phyloP scores from a whole-genome alignment of 148 eudicot species.

The Amaranthus hypochondriacus region DNA sequence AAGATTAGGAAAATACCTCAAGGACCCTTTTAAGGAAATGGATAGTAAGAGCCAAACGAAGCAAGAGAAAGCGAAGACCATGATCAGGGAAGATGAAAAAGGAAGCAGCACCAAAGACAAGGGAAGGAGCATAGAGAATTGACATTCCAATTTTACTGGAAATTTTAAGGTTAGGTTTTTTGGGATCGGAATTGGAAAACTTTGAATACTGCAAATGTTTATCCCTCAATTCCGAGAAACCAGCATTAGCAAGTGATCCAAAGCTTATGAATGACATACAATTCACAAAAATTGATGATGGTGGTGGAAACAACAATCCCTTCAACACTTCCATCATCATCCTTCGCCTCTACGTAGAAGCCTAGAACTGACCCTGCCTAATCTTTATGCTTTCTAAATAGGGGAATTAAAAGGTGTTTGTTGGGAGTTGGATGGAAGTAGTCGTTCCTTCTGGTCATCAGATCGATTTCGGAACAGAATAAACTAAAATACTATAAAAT shows the following conservation, averaged over 20 bases:
- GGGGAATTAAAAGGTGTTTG: too few species aligned
- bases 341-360: too few species aligned
- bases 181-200: slow-evolving; percentile 14
- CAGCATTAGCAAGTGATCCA: slow-evolving; percentile 13
- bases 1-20: slow-evolving; percentile 29
- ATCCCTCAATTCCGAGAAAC: slow-evolving; percentile 29
- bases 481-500: too few species aligned
- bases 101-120: slow-evolving; percentile 31
- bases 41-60: slow-evolving; percentile 31
- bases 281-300: slow-evolving; percentile 26
- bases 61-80: slow-evolving; percentile 34
- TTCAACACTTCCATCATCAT: slow-evolving; percentile 14
- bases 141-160: slow-evolving; percentile 42
- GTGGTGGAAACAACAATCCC: slow-evolving; percentile 29
- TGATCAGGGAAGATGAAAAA: slow-evolving; percentile 29
- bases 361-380: too few species aligned
- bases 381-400: too few species aligned
- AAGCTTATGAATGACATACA: slow-evolving; percentile 21
- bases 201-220: slow-evolving; percentile 42
- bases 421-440: too few species aligned
- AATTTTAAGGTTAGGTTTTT: neutral
- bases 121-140: slow-evolving; percentile 36
- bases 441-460: too few species aligned
- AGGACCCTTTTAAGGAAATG: slow-evolving; percentile 49
- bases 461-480: too few species aligned